Evolutionary conservation across 2,329 filamentous ascomycete genomes (phyloP), one percentile per base, ranked within the genome.

Genomic region (Aspergillus texensis): DNA sequence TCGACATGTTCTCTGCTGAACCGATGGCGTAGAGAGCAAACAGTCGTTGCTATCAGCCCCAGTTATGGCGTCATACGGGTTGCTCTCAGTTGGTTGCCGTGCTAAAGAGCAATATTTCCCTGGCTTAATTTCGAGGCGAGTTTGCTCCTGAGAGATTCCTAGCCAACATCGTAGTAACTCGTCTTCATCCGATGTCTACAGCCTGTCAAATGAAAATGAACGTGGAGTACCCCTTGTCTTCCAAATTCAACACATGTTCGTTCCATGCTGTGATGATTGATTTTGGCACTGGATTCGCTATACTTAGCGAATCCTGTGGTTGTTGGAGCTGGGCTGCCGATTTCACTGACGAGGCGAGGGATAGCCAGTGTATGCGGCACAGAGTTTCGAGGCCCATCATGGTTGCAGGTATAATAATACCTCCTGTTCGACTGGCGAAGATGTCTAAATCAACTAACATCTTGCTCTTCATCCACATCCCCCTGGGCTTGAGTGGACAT

Each of bases 401-500:
- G 45, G 45, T 16, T 26, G 28, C 16, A 32, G 50, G 30, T 34
- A 53, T n/a, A 21, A 10, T 6, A 28, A 34, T 53, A 32, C 30
- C 3, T 34, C 21, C 32, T 12, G 12, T 4, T 36, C 21, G 5
- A 32, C 12, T 24, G 6, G 36, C 1, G 12, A 16, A 21, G 4
- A n/a, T 24, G n/a, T 39, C 6, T n/a, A 32, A 24, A 55, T 55
- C 52, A 55, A 19, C 32, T 55, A 10, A 24, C 21, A 19, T 55
- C 52, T 39, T 55, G 52, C 60, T 72, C 75, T 58, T 80, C 79
- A 58, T 76, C 76, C 59, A 79, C 69, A 46, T 76, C 75, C 32
- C 74, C 75, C 62, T 78, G 79, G 21, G 78, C 77, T 64, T 94
- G 92, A n/a, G 91, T 94, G 54, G 90, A 92, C 28, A 94, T 93